Evolutionary conservation across 2,329 filamentous ascomycete genomes (phyloP), one percentile per base, ranked within the genome.

Genomic region (Aureobasidium sp.): DNA sequence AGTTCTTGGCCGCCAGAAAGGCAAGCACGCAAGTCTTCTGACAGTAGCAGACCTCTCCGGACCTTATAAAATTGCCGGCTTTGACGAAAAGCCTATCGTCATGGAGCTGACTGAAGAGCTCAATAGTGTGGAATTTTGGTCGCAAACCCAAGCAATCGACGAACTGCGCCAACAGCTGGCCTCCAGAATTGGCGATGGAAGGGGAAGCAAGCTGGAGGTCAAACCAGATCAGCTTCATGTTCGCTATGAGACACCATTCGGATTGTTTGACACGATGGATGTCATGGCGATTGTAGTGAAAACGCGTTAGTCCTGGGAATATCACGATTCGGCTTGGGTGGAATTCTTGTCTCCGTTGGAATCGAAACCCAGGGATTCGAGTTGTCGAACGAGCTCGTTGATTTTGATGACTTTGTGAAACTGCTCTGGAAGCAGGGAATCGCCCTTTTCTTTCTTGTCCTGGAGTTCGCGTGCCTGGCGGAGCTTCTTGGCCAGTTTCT

Each of bases 331-430:
- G 33, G 42, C 15, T 17, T 64, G 58, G 46, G 27, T 51, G 7
- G 54, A 45, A 3, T 81, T 81, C 67, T 79, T 81, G 63, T 92
- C 88, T 2, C 87, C 90, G 10, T 95, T 88, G 0, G 83, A 75
- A 71, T 95, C 88, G 64, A 97, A 90, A 0, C 93, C 93, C 29
- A 99, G 79, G 2, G 83, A 81, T 68, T 95, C 89, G 60, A 99
- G 77, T 71, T 97, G 92, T 13, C 91, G 84, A 61, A 96, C 86
- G 54, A 99, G 81, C 77, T 99, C 94, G 64, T 90, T 90, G 72
- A 99, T 96, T 75, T 94, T 95, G 73, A 96, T 95, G 60, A 99
- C 90, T 77, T 99, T 99, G 67, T 93, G 91, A 65, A 97, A 87
- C 76, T 99, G 94, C 76, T 99, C 94, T 0, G 92, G 93, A 27